Percentiles rank a stretch among this genome's conserved stretches.
phyloP scores from a whole-genome alignment of 345 rosid species.

The Rhodamnia argentea region DNA sequence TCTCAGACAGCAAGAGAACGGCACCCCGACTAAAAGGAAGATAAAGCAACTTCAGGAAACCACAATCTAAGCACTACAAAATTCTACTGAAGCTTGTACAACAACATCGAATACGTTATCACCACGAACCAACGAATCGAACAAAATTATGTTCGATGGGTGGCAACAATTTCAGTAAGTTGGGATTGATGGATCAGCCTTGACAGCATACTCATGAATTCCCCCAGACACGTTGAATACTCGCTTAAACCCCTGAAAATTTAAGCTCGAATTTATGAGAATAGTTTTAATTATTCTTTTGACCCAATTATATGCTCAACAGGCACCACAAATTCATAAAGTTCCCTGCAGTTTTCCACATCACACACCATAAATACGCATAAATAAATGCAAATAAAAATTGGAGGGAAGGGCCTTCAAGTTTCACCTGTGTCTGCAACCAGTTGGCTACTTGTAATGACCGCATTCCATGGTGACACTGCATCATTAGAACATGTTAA shows the following conservation, averaged over 20 bases:
- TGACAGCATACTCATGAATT: slow-evolving; percentile 65
- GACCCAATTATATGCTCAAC: neutral
- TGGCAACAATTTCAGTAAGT: slow-evolving; percentile 35
- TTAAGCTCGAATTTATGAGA: neutral
- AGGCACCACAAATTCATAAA: neutral
- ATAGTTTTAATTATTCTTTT: neutral
- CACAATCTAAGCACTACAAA: neutral
- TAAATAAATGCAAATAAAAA: neutral
- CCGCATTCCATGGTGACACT: slow-evolving; percentile 89
- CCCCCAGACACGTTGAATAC: slow-evolving; percentile 72
- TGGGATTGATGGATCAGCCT: slow-evolving; percentile 71
- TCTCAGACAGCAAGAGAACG: neutral
- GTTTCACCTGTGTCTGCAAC: slow-evolving; percentile 71
- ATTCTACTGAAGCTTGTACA: neutral
- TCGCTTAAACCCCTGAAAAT: slow-evolving; percentile 65
- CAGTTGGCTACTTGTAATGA: slow-evolving; percentile 80
- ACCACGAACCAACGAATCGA: neutral
- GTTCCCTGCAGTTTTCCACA: neutral
- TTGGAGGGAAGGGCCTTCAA: neutral
- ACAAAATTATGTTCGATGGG: neutral
- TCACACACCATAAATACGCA: neutral
- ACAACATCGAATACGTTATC: neutral
- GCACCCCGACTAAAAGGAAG: neutral
- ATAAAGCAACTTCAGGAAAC: neutral
- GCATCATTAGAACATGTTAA: slow-evolving; percentile 6